phyloP scores from a whole-genome alignment of 148 eudicot species.

The Limonium bicolor region DNA sequence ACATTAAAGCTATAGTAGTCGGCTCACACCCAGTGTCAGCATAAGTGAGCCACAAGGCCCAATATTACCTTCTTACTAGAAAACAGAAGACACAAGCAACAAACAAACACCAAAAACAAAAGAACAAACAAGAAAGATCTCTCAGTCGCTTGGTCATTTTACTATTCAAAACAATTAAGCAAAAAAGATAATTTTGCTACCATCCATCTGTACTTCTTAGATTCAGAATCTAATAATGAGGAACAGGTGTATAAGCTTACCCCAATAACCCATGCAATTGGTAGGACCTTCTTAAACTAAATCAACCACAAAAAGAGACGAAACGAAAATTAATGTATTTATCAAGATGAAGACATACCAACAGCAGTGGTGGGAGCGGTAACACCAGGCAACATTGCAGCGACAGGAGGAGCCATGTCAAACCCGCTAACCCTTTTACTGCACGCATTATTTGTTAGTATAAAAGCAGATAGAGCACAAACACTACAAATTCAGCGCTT shows the following conservation, averaged over 20 bases:
- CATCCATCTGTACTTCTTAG: constrained; percentile 16
- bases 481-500: no score
- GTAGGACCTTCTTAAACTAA: constrained; percentile 71
- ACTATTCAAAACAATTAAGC: constrained; percentile 32
- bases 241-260: constrained; percentile 67
- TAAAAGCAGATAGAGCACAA: no score
- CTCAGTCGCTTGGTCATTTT: constrained; percentile 63
- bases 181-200: constrained; percentile 12
- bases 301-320: constrained; percentile 40
- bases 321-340: constrained; percentile 7
- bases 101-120: constrained; percentile 90
- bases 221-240: constrained; percentile 18
- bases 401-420: constrained; percentile 95
- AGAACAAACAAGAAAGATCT: constrained; percentile 65
- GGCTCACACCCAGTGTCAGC: constrained; percentile 98
- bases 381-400: constrained; percentile 57
- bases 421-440: constrained; percentile 96
- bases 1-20: constrained; percentile 94
- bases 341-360: constrained; percentile 33
- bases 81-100: constrained; percentile 78
- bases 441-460: constrained; percentile 13
- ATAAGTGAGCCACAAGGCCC: constrained; percentile 97
- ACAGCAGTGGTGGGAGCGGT: constrained; percentile 18
- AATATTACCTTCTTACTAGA: constrained; percentile 90
- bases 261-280: constrained; percentile 74